These are phyloP conservation scores for Tephrocybe rancida DNA, from an alignment of 768 basidiomycete genomes.

Conservation along the genomic window DNA sequence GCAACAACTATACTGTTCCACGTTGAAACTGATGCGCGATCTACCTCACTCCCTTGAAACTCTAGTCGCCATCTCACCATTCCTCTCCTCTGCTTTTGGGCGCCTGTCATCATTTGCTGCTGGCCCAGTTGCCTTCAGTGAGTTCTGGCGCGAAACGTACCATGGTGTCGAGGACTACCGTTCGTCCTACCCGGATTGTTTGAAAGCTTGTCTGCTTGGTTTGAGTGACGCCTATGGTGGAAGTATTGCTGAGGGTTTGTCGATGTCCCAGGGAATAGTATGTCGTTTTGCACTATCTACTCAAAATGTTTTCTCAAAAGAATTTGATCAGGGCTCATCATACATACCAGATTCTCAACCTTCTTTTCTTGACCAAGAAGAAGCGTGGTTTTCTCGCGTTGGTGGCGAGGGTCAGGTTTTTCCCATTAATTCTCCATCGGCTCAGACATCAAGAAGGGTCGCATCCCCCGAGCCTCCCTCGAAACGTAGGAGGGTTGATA, in stretches of 20 bases:
- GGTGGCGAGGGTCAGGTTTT: not conserved
- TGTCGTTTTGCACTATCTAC: not conserved
- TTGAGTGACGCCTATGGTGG: constrained; percentile 50
- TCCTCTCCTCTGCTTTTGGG: constrained; percentile 54
- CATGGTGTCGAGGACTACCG: constrained; percentile 40
- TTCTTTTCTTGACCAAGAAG: not conserved
- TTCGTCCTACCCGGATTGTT: constrained; percentile 42
- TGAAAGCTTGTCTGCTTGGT: constrained; percentile 46
- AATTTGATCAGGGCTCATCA: constrained; percentile 7
- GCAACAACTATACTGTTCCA: constrained; percentile 43
- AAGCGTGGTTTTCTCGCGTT: not conserved
- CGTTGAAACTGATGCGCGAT: constrained; percentile 39
- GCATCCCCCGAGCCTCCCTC: not conserved
- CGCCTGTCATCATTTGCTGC: constrained; percentile 43
- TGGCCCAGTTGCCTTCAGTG: constrained; percentile 54
- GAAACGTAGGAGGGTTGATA: constrained; percentile 3
- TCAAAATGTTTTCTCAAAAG: not conserved
- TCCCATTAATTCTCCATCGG: not conserved
- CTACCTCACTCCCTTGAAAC: constrained; percentile 40
- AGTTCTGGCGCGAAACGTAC: constrained; percentile 62
- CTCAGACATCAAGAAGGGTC: not conserved
- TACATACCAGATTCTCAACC: constrained; percentile 33
- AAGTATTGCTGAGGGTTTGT: constrained; percentile 47
- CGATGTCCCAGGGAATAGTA: constrained; percentile 40
- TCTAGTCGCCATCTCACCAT: constrained; percentile 42